Conservation (phyloP, 495 filamentous ascomycete species). For the Tuber borchii region DNA sequence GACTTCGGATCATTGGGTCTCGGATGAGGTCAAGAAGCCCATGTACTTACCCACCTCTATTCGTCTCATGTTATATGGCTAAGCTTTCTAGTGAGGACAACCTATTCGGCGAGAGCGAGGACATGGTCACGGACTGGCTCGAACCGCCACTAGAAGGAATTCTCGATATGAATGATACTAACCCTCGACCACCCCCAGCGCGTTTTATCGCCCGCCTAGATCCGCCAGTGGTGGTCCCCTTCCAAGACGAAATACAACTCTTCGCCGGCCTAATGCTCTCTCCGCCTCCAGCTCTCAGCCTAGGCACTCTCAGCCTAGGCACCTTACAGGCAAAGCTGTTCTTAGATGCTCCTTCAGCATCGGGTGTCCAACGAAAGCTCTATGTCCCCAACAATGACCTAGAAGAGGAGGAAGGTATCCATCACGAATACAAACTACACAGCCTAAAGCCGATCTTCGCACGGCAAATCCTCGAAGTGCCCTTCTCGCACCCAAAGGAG, state of each 20-base stretch:
- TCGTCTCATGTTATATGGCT: slow-evolving; percentile 4
- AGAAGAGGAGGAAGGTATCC: slow-evolving; percentile 42
- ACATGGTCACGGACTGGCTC: slow-evolving; percentile 59
- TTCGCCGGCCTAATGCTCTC: slow-evolving; percentile 66
- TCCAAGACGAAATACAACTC: slow-evolving; percentile 60
- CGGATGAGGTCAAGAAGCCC: slow-evolving; percentile 51
- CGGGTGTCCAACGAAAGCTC: slow-evolving; percentile 30
- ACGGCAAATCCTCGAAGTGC: slow-evolving; percentile 60
- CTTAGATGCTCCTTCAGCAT: slow-evolving; percentile 29
- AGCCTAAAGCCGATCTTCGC: slow-evolving; percentile 62
- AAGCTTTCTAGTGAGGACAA: slow-evolving; percentile 42
- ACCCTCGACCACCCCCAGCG: slow-evolving; percentile 53
- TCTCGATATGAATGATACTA: slow-evolving; percentile 40
- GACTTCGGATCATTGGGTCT: slow-evolving; percentile 63
- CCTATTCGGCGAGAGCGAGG: slow-evolving; percentile 44
- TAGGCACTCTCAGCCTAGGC: slow-evolving; percentile 44
- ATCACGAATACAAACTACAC: slow-evolving; percentile 63
- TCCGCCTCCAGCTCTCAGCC: slow-evolving; percentile 38
- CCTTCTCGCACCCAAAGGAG: slow-evolving; percentile 82
- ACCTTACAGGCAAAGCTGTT: slow-evolving; percentile 45
- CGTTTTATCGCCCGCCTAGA: slow-evolving; percentile 79
- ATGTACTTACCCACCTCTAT: slow-evolving; percentile 13
- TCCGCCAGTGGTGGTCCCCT: slow-evolving; percentile 71
- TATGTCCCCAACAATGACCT: slow-evolving; percentile 44
- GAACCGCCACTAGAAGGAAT: slow-evolving; percentile 48